Conservation (phyloP, 225 moss, liverwort and hornwort species). For the Polytrichum commune region DNA sequence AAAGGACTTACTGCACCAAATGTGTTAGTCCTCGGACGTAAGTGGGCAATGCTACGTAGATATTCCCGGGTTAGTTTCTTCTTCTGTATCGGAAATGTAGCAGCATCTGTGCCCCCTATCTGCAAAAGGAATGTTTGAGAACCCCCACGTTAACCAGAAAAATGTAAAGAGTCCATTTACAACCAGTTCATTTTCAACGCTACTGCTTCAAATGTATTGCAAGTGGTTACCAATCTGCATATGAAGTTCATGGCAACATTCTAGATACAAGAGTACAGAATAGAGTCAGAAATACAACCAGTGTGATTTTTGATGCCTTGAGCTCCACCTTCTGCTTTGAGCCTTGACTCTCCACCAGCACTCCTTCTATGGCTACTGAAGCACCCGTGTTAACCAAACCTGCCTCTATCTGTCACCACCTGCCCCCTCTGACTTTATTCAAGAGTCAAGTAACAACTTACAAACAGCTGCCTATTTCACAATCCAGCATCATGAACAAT, state of each 20-base stretch:
- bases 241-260: background rate
- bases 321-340: slow-evolving; percentile 97
- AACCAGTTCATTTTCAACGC: too few species aligned
- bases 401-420: slow-evolving; percentile 91
- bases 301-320: slow-evolving; percentile 66
- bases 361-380: slow-evolving; percentile 85
- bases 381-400: slow-evolving; percentile 91
- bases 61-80: slow-evolving; percentile 83
- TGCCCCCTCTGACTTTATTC: slow-evolving; percentile 12
- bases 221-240: too few species aligned
- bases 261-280: slow-evolving; percentile 1
- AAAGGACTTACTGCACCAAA: slow-evolving; percentile 83
- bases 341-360: slow-evolving; percentile 82
- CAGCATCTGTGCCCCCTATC: slow-evolving; percentile 89
- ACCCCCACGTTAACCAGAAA: too few species aligned
- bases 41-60: slow-evolving; percentile 75
- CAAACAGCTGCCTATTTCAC: too few species aligned
- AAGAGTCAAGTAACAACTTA: too few species aligned
- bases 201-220: too few species aligned
- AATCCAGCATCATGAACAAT: too few species aligned
- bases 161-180: too few species aligned
- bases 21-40: slow-evolving; percentile 95
- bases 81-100: slow-evolving; percentile 93
- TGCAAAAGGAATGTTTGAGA: slow-evolving; percentile 18
- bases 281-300: slow-evolving; percentile 35